Evolutionary conservation across 257 asterid genomes (phyloP), one percentile per base, ranked within the genome.

Genomic region (Primulina eburnea): DNA sequence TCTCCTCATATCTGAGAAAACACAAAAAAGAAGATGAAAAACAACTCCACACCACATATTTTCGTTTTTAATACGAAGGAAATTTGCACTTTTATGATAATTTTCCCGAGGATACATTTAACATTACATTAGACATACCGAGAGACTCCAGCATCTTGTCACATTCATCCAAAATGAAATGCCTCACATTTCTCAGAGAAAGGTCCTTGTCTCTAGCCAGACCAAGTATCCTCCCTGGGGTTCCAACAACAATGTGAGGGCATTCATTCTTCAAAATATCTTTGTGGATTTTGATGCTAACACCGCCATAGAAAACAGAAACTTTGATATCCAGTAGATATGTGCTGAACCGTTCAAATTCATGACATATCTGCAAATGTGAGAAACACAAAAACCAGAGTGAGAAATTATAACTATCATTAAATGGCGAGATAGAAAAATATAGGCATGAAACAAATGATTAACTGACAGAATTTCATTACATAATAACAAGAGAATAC

Each of bases 1-100:
- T 83, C 87, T 87, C 84, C 97, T 75, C 97, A 91, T 92, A 81
- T 91, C 97, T 91, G 81, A 52, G 62, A 26, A 34, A 12, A 58
- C 30, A 28, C 30, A 28, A 78, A 17, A 8, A 29, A 30, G 67
- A 8, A 16, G 18, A 33, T 75, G 62, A 79, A 7, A 72, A 52
- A 4, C 53, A 43, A 55, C 55, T 8, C 16, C 21, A 32, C 20
- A 35, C 35, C 30, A 55, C 2, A 17, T 37, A 5, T 16, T 24
- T 24, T 17, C 11, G 20, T 38, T 16, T 58, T 62, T 10, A 30
- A 7, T 1, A 53, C 21, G 29, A 53, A 26, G 53, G 72, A 47
- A 58, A 58, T 24, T 28, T 60, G 43, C 60, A 18, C 47, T 33
- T 32, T 55, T 64, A 72, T 37, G 62, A 26, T 40, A 47, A 76